Conservation (phyloP, 2,329 filamentous ascomycete genomes). For the Fusarium sp. region DNA sequence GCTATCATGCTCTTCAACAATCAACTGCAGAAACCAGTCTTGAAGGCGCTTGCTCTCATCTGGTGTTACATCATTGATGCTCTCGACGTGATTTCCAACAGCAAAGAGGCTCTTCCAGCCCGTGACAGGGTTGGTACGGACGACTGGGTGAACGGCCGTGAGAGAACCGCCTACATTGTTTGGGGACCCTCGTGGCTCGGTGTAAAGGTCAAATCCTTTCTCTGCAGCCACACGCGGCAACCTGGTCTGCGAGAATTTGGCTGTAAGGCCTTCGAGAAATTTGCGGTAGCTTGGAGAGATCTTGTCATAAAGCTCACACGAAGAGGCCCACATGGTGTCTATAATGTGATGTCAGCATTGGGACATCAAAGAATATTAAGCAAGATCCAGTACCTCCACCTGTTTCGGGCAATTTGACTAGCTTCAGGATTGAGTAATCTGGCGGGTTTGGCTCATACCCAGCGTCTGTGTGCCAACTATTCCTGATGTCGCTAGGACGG, state of each 20-base stretch:
- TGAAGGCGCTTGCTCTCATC: slow-evolving; percentile 7
- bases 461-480: slow-evolving; percentile 15
- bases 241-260: not conserved
- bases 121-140: slow-evolving; percentile 9
- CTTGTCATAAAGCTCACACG: slow-evolving; percentile 7
- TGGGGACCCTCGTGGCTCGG: not conserved
- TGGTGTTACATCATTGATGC: slow-evolving; percentile 1
- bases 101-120: slow-evolving; percentile 12
- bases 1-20: slow-evolving; percentile 6
- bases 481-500: slow-evolving; percentile 9
- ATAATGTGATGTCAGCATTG: not conserved
- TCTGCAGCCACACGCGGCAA: not conserved
- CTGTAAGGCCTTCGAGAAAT: slow-evolving; percentile 2
- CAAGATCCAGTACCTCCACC: not conserved
- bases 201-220: slow-evolving; percentile 12
- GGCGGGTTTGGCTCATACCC: slow-evolving; percentile 9
- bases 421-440: slow-evolving; percentile 9
- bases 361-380: no score
- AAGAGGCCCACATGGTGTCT: slow-evolving; percentile 7
- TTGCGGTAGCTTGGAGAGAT: slow-evolving; percentile 4
- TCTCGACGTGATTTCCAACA: not conserved
- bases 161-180: slow-evolving; percentile 2
- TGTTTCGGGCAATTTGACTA: not conserved
- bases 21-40: slow-evolving; percentile 4
- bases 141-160: not conserved